phyloP scores from a whole-genome alignment of 208 protist species.

The Leishmania gerbilli region DNA sequence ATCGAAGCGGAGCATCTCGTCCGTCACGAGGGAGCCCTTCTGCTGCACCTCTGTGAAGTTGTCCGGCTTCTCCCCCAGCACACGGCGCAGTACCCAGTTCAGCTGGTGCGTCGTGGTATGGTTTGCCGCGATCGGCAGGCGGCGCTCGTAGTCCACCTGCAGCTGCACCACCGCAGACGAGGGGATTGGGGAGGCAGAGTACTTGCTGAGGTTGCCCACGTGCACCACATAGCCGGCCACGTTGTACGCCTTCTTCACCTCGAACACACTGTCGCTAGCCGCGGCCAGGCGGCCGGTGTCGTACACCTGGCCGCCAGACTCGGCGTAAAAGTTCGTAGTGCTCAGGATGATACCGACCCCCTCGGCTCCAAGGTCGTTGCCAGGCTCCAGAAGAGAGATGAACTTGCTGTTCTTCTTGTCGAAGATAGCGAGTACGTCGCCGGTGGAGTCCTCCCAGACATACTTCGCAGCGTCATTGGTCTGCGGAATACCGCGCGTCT shows the following conservation, averaged over 20 bases:
- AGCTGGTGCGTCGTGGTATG: constrained; percentile 98
- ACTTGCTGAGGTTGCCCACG: constrained; percentile 90
- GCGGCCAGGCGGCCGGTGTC: constrained; percentile 93
- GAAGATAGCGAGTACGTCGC: constrained; percentile 85
- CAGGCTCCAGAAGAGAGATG: constrained; percentile 58
- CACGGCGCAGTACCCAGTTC: constrained; percentile 95
- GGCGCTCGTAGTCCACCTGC: constrained; percentile 91
- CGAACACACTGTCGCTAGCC: constrained; percentile 75
- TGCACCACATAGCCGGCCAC: constrained; percentile 97
- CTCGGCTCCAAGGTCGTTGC: constrained; percentile 55
- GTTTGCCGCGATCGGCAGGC: constrained; percentile 89
- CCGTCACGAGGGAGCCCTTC: constrained; percentile 93
- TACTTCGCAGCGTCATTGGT: constrained; percentile 97
- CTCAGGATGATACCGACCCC: constrained; percentile 93
- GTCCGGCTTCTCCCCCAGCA: constrained; percentile 84
- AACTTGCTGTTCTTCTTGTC: constrained; percentile 73
- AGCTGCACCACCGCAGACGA: constrained; percentile 66
- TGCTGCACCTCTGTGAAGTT: constrained; percentile 94
- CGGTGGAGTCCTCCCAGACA: constrained; percentile 83
- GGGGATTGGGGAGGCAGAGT: constrained; percentile 60
- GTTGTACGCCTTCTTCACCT: constrained; percentile 93
- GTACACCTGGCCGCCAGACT: constrained; percentile 97
- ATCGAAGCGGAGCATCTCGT: constrained; percentile 97
- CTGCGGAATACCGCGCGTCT: constrained; percentile 62
- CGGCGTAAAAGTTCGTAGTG: constrained; percentile 98